A percentile compares a stretch with the other conserved stretches of the same genome.
phyloP scores from a whole-genome alignment of 106 monocot species.

The Dioscorea zingiberensis region DNA sequence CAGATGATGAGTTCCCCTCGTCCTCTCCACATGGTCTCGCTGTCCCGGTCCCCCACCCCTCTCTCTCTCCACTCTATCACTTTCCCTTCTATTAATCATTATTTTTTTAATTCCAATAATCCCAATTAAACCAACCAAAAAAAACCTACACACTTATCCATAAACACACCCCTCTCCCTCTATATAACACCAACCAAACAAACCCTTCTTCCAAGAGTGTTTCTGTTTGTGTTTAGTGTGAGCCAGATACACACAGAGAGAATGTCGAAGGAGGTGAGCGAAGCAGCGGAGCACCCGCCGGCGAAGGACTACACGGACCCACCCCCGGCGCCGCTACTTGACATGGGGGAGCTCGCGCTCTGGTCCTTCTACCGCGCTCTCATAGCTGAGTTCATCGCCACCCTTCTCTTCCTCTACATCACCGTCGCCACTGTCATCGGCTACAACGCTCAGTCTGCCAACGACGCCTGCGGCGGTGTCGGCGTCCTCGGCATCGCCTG shows the following conservation, averaged over 20 bases:
- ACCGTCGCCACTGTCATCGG: conserved; percentile 42
- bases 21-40: not conserved
- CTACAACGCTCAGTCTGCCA: conserved; percentile 23
- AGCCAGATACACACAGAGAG: not conserved
- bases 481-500: conserved; percentile 86
- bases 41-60: not conserved
- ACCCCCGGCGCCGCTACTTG: conserved; percentile 33
- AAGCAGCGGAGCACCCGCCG: conserved; percentile 13
- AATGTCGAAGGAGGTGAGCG: conserved; percentile 40
- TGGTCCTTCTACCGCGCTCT: conserved; percentile 45
- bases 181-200: too few species aligned
- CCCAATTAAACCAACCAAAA: too few species aligned
- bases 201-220: not conserved
- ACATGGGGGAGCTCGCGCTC: conserved; percentile 22
- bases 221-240: not conserved
- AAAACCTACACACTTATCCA: too few species aligned
- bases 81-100: not conserved
- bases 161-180: too few species aligned
- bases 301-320: conserved; percentile 45
- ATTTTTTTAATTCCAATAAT: not conserved
- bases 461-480: conserved; percentile 54
- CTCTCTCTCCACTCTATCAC: not conserved
- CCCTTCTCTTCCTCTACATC: conserved; percentile 42
- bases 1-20: not conserved
- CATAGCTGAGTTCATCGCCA: conserved; percentile 44